Evolutionary conservation across 257 asterid genomes (phyloP).

Genomic region (Coffea eugenioides): DNA sequence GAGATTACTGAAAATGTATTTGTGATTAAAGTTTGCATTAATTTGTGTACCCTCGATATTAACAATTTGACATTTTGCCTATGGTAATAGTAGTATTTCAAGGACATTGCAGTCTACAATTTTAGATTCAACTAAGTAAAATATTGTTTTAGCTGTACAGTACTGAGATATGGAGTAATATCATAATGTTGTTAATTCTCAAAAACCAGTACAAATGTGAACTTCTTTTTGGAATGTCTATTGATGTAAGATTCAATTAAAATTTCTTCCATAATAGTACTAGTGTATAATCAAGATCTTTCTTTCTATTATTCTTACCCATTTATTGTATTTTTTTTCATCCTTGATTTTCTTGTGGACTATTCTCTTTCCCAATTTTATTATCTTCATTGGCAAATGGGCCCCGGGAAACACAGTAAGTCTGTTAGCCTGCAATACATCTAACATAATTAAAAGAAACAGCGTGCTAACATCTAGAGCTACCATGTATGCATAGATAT

Average conservation of each 20-base stretch:
- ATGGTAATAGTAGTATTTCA: not conserved
- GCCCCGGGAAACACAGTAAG: not conserved
- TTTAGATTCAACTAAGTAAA: too few species aligned
- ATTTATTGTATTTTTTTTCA: not conserved
- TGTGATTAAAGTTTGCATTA: not conserved
- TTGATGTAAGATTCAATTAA: not conserved
- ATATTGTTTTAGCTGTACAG: not conserved
- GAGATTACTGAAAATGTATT: not conserved
- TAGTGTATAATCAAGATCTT: not conserved
- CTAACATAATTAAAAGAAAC: not conserved
- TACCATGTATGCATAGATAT: too few species aligned
- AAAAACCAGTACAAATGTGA: not conserved
- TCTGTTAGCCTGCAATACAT: not conserved
- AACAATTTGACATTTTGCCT: not conserved
- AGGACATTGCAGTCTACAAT: not conserved
- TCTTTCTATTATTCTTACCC: not conserved
- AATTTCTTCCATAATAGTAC: not conserved
- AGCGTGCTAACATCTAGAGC: too few species aligned
- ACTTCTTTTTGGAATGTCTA: too few species aligned
- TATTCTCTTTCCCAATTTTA: not conserved
- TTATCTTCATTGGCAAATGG: not conserved
- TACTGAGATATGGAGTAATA: not conserved
- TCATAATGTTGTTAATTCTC: not conserved
- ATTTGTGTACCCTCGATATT: not conserved
- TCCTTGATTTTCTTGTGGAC: not conserved